Conservation (phyloP, 2,329 filamentous ascomycete species). For the Paraconiothyrium brasiliense region DNA sequence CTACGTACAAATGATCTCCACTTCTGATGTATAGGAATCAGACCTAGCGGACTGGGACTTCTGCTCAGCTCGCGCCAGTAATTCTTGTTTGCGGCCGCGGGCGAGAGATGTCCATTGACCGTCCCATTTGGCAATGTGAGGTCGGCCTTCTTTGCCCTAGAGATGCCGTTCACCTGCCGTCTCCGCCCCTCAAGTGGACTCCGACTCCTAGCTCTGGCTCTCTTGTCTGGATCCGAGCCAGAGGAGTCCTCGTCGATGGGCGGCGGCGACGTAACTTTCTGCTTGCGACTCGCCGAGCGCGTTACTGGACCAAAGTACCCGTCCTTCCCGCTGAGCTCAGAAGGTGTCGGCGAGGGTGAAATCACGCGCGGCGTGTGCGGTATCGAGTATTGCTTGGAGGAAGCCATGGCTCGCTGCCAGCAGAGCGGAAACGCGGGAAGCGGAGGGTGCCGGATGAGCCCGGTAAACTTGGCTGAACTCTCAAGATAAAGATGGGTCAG, state of each 20-base stretch:
- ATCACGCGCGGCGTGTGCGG: slow-evolving; percentile 87
- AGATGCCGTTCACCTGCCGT: slow-evolving; percentile 53
- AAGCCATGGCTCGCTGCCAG: slow-evolving; percentile 51
- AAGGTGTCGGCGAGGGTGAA: slow-evolving; percentile 77
- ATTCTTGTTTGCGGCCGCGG: slow-evolving; percentile 70
- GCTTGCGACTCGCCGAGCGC: slow-evolving; percentile 74
- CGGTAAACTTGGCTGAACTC: slow-evolving; percentile 58
- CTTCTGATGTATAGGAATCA: slow-evolving; percentile 93
- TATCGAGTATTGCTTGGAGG: slow-evolving; percentile 65
- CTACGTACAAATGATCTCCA: slow-evolving; percentile 81
- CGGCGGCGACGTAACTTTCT: slow-evolving; percentile 65
- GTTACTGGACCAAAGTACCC: slow-evolving; percentile 79
- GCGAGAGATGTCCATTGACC: slow-evolving; percentile 75
- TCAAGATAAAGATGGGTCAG: slow-evolving; percentile 38
- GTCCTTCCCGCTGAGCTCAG: slow-evolving; percentile 59
- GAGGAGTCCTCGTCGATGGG: slow-evolving; percentile 70
- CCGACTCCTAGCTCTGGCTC: slow-evolving; percentile 75
- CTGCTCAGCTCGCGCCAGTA: slow-evolving; percentile 89
- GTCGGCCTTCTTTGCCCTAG: slow-evolving; percentile 47
- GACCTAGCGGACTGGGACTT: slow-evolving; percentile 88
- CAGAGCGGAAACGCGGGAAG: slow-evolving; percentile 66
- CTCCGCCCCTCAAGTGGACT: slow-evolving; percentile 64
- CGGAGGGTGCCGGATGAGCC: slow-evolving; percentile 64
- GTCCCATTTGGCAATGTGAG: slow-evolving; percentile 54
- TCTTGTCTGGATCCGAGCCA: slow-evolving; percentile 62